Evolutionary conservation across 352 stramenopile species (phyloP), one percentile per base, ranked within the genome.

Genomic region (Phytophthora fragariaefolia): DNA sequence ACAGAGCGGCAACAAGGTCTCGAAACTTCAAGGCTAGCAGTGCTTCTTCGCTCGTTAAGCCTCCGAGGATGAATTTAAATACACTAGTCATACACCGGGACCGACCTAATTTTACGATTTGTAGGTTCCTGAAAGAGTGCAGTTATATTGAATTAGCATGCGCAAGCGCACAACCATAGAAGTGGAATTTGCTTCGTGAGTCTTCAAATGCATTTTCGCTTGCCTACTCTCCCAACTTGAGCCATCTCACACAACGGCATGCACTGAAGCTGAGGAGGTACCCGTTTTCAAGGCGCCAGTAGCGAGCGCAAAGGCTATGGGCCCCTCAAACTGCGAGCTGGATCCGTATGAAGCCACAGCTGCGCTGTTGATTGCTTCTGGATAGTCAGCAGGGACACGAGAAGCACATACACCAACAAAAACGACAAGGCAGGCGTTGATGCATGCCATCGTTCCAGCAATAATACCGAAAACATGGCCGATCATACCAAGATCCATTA

Each of bases 401-500:
- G 71, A 74, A 1, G 63, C 57, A 49, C 72, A 80, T 18, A 58
- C 62, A 4, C 74, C 73, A 23, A 80, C 66, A 26, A 77, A 38
- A 26, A 84, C 32, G 45, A 84, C 71, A 52, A 86, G 65, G n/a
- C 69, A 64, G 6, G 77, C 75, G 54, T 76, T 86, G 36, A 69
- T 56, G 43, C 66, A 80, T n/a, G 78, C 78, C 7, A 71, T 26
- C 0, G 36, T 59, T 24, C 78, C 78, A 12, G 78, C 73, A 45
- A 82, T 47, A 12, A 73, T 49, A 0, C 73, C 78, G 48, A 84
- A 81, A 20, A 77, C 27, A 5, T 69, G 63, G 22, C 77, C 73
- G 6, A 77, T 74, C 74, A 88, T 82, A 10, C 81, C 81, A 24
- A 89, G 66, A 20, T 87, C 79, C n/a, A 89, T 66, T 52, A 89